Conservation (phyloP, 345 rosid species). For the Iberis pinnata region DNA sequence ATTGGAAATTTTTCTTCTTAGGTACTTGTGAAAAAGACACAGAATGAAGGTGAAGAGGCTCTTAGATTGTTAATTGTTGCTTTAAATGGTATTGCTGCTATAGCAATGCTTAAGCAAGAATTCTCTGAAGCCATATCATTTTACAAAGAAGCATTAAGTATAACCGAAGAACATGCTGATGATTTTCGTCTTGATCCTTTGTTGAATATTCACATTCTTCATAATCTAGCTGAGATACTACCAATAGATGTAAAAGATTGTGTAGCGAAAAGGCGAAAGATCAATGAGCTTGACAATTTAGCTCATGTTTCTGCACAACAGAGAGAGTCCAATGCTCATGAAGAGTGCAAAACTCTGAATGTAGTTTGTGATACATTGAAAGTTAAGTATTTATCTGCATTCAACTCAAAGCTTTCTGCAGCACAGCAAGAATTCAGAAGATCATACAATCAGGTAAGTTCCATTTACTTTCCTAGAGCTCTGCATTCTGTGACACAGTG, state of each 20-base stretch:
- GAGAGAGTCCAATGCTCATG: constrained; percentile 19
- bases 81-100: constrained; percentile 89
- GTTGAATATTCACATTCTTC: constrained; percentile 84
- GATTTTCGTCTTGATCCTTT: constrained; percentile 89
- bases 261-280: constrained; percentile 46
- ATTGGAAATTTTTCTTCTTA: constrained; percentile 28
- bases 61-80: constrained; percentile 75
- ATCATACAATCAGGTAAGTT: constrained; percentile 59
- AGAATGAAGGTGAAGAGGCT: constrained; percentile 87
- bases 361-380: constrained; percentile 51
- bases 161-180: constrained; percentile 59
- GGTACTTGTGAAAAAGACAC: constrained; percentile 95
- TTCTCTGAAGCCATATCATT: constrained; percentile 55
- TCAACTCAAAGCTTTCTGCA: constrained; percentile 49
- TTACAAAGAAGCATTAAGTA: constrained; percentile 68
- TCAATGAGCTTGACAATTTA: constrained; percentile 23
- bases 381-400: constrained; percentile 66
- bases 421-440: constrained; percentile 74
- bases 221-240: constrained; percentile 76
- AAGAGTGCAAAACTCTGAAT: constrained; percentile 36
- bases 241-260: constrained; percentile 33
- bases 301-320: constrained; percentile 27
- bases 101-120: constrained; percentile 70
- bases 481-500: constrained; percentile 5
- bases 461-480: background rate